A percentile compares a stretch with the other conserved stretches of the same genome.
These are phyloP conservation scores for Zymoseptoria crescenta DNA, from an alignment of 2,329 filamentous ascomycete species.

Conservation along the genomic window DNA sequence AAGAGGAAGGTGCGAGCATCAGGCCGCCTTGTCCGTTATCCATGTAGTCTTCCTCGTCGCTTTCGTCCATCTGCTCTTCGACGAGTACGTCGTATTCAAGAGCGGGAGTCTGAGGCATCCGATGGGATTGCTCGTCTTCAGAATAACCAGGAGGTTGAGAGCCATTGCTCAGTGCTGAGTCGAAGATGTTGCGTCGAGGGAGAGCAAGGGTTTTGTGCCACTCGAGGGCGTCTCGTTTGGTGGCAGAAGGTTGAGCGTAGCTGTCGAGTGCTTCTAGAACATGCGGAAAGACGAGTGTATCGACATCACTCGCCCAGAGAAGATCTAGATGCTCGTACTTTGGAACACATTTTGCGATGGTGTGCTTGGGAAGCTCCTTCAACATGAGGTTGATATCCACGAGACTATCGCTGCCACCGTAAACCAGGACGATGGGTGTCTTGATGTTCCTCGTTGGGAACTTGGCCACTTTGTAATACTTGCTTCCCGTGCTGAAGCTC, in stretches of 20 bases:
- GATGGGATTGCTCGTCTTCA: constrained; percentile 18
- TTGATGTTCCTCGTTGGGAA: constrained; percentile 97
- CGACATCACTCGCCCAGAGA: constrained; percentile 82
- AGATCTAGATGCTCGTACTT: constrained; percentile 98
- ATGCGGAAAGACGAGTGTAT: constrained; percentile 77
- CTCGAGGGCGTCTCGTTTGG: constrained; percentile 17
- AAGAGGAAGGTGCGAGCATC: constrained; percentile 9
- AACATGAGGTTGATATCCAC: constrained; percentile 93
- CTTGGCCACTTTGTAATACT: constrained; percentile 92
- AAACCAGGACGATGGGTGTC: constrained; percentile 86
- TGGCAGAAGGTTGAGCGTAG: constrained; percentile 36
- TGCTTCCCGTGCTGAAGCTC: constrained; percentile 60
- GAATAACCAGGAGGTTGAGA: constrained; percentile 24
- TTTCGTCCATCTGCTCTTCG: constrained; percentile 24
- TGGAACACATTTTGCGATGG: constrained; percentile 74
- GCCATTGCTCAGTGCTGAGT: constrained; percentile 13
- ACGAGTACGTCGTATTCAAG: constrained; percentile 15
- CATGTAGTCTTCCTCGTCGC: constrained; percentile 21
- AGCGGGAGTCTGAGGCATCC: constrained; percentile 12
- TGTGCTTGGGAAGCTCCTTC: constrained; percentile 75
- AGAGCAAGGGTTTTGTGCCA: constrained; percentile 10
- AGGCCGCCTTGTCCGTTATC: constrained; percentile 10
- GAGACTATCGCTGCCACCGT: constrained; percentile 86
- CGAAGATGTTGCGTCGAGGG: constrained; percentile 18
- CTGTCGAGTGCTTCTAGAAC: constrained; percentile 82